A percentile compares a stretch with the other conserved stretches of the same genome.
Evolutionary conservation across 1,139 yeast genomes (phyloP).

Genomic region (Lodderomyces margitis): DNA sequence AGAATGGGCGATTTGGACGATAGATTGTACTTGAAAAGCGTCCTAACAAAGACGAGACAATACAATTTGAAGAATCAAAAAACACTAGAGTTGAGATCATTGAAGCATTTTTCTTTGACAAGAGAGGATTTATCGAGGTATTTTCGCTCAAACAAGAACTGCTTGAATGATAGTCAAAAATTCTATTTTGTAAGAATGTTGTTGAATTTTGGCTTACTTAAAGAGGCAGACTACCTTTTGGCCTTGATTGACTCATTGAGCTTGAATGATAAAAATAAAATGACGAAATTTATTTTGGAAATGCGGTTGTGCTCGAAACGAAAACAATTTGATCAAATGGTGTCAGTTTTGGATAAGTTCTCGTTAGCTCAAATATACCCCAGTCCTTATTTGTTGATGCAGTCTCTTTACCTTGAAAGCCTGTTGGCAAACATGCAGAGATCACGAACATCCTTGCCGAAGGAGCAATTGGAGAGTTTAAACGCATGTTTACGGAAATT

Average conservation of each 20-base stretch:
- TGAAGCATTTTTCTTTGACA: constrained; percentile 20
- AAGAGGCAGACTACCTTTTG: constrained; percentile 25
- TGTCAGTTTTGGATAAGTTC: constrained; percentile 24
- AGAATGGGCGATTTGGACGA: constrained; percentile 10
- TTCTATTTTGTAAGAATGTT: constrained; percentile 32
- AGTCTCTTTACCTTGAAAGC: constrained; percentile 31
- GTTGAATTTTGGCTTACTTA: constrained; percentile 27
- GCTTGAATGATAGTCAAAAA: constrained; percentile 29
- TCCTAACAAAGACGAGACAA: constrained; percentile 22
- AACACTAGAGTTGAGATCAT: constrained; percentile 22
- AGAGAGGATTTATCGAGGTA: constrained; percentile 19
- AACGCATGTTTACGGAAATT: constrained; percentile 18
- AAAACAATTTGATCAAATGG: constrained; percentile 22
- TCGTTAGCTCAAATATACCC: constrained; percentile 30
- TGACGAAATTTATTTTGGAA: constrained; percentile 24
- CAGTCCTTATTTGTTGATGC: constrained; percentile 36
- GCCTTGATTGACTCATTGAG: constrained; percentile 22
- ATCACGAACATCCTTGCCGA: constrained; percentile 1
- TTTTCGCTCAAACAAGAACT: constrained; percentile 14
- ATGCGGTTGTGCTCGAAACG: constrained; percentile 23
- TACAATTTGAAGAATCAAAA: constrained; percentile 15
- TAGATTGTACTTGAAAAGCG: constrained; percentile 16
- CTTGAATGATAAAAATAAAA: constrained; percentile 25
- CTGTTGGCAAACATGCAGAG: constrained; percentile 14
- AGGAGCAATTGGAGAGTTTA: constrained; percentile 3